Evolutionary conservation across 2,329 filamentous ascomycete species (phyloP), one percentile per base, ranked within the genome.

Genomic region (Mycosphaerella arachidis): DNA sequence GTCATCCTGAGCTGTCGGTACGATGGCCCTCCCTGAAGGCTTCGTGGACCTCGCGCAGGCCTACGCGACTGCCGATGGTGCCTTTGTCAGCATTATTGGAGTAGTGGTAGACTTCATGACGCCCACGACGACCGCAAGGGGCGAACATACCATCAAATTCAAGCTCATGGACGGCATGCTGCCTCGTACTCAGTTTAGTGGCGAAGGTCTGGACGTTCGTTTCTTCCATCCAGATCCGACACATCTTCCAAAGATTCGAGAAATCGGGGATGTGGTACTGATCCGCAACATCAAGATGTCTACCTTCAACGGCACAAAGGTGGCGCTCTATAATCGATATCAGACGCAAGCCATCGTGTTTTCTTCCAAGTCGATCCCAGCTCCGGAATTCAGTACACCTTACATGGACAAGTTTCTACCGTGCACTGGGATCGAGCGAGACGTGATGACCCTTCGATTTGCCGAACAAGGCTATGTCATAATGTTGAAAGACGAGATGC

Each of bases 31-130:
- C 3, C 70, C 70, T 9, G 29, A 54, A 8, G 63, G 62, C 35
- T 73, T 71, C 62, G 45, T 64, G 24, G 67, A 70, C 57, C 63
- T 72, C n/a, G 58, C 61, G 3, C 54, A 56, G 6, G 68, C 66
- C 9, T 62, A 65, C 43, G 56, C 57, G 13, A 46, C 60, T 16
- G 48, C 58, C 10, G 29, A 56, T 3, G 35, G 58, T 45, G 63
- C 68, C 64, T 67, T 71, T 58, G 77, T 86, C 63, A 87, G 79
- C 73, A 75, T 94, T 45, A 81, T 91, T 54, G 92, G 91, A 1
- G 74, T 93, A 4, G 83, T 93, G 3, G 83, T 84, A 55, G 89
- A 93, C 66, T 81, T 80, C 53, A 80, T 84, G 58, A 73, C 79
- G 0, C 82, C 85, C 0, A 78, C 77, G 0, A 58, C 71, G 10